Base-by-base conservation (phyloP, 768 basidiomycete genomes). In the Lentinula aciculospora region DNA sequence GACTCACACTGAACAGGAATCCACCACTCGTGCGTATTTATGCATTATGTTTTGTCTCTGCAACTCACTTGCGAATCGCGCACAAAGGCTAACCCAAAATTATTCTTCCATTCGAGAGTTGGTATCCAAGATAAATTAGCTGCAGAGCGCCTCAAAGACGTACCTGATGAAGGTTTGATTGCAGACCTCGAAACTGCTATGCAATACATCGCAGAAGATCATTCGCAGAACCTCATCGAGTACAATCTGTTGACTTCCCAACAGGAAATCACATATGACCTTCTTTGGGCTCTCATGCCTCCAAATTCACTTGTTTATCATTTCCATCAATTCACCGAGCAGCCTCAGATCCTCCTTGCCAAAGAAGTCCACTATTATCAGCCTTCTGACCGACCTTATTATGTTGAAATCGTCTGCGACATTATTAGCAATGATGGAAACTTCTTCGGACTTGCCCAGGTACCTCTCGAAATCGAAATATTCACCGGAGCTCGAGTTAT, bases 401-500 rank as follows among this genome's bases (percentile, higher is more conserved):
- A 49, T 49, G 48, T 25, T 29, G 28, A 49, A 7, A n/a, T 49
- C 28, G 17, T 23, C 17, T 61, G 64, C 55, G 59, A 65, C 32
- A 46, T 64, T 19, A 58, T 65, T 17, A 61, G 47, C 28, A 48
- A 63, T 60, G 63, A 66, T 46, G 60, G 64, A 17, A 60, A 31
- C 7, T 21, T 37, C 5, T 64, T 65, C 44, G 66, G 62, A 8
- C 13, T 65, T 31, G 57, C 65, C 5, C 42, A 57, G 6, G 48
- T 57, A 2, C 19, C 6, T 9, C 31, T 65, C 0, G 49, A 60
- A 10, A 59, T 65, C 44, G 29, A 58, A 12, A 10, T 36, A n/a
- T 69, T 65, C 58, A 46, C 36, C 2, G 66, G 66, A 4, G 44
- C 64, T 6, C 58, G 57, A n/a, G 50, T 45, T 19, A 63, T 70